Base-by-base conservation (phyloP, 2,329 filamentous ascomycete genomes). In the Escovopsis sp. region DNA sequence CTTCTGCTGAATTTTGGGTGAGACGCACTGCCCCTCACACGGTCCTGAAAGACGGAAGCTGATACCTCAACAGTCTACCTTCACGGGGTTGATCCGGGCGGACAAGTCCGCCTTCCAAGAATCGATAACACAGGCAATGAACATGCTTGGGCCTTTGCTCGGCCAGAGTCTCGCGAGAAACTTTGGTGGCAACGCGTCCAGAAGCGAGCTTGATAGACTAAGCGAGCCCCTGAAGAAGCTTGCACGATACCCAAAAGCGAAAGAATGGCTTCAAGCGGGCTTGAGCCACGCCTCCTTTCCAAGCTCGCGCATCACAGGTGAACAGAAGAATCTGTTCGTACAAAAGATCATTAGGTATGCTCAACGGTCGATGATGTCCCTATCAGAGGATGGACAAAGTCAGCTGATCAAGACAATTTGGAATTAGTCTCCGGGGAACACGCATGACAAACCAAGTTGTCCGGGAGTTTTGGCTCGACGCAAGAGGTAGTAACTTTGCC, bases 1-100 rank as follows among this genome's bases (percentile, higher is more conserved):
- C 79, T 3, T 72, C 83, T 2, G 72, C 76, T 8, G 73, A 79
- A 19, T 82, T 92, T 41, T 90, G 84, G 81, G 76, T 79, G 56
- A 45, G 65, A 49, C 11, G 12, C 9, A 28, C 13, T 15, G 11
- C 4, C 27, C 5, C 21, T 27, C 7, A 31, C n/a, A 23, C 11
- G n/a, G 18, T 34, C 2, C 13, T 26, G 4, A 16, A 21, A 8
- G 13, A 2, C 2, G 19, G 11, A 35, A 40, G 21, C 36, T 43
- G 11, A 37, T 32, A 18, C 13, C 37, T n/a, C 15, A 18, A 11
- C 33, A 76, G 72, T 60, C 65, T 4, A 61, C 60, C 1, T 74
- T 76, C 47, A 59, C 73, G 18, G 51, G 57, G 16, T 56, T 66
- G n/a, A 56, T 66, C n/a, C 65, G 54, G 39, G 53, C 61, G 21